Base-by-base conservation (phyloP, 2,329 filamentous ascomycete species). In the Phaeophleospora eucalypticola region DNA sequence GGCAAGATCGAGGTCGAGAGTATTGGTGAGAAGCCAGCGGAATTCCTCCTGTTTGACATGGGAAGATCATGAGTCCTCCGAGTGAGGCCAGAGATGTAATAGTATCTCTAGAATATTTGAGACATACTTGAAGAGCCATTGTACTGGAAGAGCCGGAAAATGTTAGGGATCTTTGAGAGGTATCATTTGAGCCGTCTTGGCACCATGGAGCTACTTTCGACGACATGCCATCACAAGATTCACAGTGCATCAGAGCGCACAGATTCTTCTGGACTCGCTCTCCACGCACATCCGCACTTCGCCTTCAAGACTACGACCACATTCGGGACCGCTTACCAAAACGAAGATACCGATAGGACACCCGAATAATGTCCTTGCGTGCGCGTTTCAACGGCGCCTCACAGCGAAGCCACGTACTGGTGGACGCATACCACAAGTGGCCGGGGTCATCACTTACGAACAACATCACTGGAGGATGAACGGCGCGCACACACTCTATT, bases 31-130 rank as follows among this genome's bases (percentile, higher is more conserved):
- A 70, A 64, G 58, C 50, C 63, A 3, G 73, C 72, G 0, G 73
- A 76, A 57, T 75, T 76, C 40, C 59, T 76, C 57, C 51, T 76
- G 43, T 76, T 76, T 43, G 73, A 76, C 51, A 71, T 76, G 72
- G 72, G 70, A 0, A n/a, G n/a, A n/a, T n/a, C n/a, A n/a, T n/a
- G n/a, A n/a, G n/a, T n/a, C n/a, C n/a, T n/a, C n/a, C n/a, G n/a
- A n/a, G n/a, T n/a, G n/a, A n/a, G n/a, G n/a, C n/a, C n/a, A n/a
- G n/a, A n/a, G n/a, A n/a, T n/a, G n/a, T n/a, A n/a, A n/a, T n/a
- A n/a, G n/a, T n/a, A n/a, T n/a, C n/a, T n/a, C n/a, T n/a, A n/a
- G n/a, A n/a, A n/a, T n/a, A n/a, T n/a, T n/a, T n/a, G n/a, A n/a
- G n/a, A n/a, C 34, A 59, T 45, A 50, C 62, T 46, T 56, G 40